phyloP scores from a whole-genome alignment of 345 rosid genomes.

The Gossypium mustelinum region DNA sequence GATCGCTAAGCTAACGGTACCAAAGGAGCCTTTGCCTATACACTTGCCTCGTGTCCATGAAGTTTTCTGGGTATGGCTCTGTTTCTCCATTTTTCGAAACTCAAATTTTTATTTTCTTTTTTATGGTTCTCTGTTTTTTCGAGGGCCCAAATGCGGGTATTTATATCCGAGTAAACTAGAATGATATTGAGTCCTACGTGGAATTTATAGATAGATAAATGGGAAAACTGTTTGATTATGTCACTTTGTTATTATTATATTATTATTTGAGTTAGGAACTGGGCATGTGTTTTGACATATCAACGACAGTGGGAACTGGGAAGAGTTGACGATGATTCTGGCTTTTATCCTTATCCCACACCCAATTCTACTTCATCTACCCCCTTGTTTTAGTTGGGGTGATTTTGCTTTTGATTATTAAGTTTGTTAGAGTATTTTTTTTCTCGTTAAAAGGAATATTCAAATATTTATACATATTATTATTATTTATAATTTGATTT shows the following conservation, averaged over 20 bases:
- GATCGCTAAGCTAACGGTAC: conserved; percentile 46
- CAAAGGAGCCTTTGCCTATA: conserved; percentile 53
- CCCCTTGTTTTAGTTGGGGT: too few relatives aligned
- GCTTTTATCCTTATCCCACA: conserved; percentile 35
- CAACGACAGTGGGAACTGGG: background rate
- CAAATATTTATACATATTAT: too few relatives aligned
- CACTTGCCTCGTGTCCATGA: conserved; percentile 45
- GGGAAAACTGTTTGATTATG: conserved; percentile 25
- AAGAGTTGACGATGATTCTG: conserved; percentile 13
- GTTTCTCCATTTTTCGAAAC: conserved; percentile 14
- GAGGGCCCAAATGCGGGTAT: conserved; percentile 20
- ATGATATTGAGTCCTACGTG: conserved; percentile 3
- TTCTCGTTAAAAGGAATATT: accelerated
- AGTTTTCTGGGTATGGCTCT: background rate
- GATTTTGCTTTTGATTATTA: too few relatives aligned
- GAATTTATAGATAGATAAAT: conserved; percentile 12
- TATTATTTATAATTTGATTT: accelerated
- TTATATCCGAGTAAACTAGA: conserved; percentile 5
- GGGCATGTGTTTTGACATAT: conserved; percentile 3
- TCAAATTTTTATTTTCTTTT: background rate
- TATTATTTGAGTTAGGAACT: conserved; percentile 4
- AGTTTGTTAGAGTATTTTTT: too few relatives aligned
- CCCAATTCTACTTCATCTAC: background rate
- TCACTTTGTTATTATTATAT: background rate
- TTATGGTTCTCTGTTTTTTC: background rate